These are phyloP conservation scores for Breynia disticha DNA, from an alignment of 441 rosid species.

Conservation along the genomic window DNA sequence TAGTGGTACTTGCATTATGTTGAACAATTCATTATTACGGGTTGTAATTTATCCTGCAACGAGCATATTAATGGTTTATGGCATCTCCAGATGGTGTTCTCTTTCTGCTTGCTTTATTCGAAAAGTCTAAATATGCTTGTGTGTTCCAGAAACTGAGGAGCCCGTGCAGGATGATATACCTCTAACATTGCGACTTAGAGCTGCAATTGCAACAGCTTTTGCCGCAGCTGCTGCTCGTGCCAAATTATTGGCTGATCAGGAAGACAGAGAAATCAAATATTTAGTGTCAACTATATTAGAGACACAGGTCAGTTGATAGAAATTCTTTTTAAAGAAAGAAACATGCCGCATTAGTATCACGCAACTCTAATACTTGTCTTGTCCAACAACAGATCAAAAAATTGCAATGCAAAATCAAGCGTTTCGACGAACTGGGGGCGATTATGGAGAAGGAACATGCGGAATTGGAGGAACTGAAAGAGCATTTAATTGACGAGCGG, in stretches of 20 bases:
- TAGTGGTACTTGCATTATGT: too few species aligned
- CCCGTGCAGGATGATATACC: conserved; percentile 37
- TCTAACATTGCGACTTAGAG: conserved; percentile 55
- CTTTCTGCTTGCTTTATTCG: too few species aligned
- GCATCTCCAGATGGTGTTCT: too few species aligned
- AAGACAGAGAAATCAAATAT: conserved; percentile 62
- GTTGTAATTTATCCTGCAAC: too few species aligned
- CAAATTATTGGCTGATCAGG: conserved; percentile 71
- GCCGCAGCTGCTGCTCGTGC: conserved; percentile 81
- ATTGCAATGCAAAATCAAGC: conserved; percentile 52
- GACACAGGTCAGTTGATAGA: conserved; percentile 47
- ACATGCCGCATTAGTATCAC: conserved; percentile 1
- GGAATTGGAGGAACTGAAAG: conserved; percentile 45
- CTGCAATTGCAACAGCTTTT: conserved; percentile 66
- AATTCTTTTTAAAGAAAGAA: not conserved
- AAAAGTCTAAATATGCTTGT: not conserved
- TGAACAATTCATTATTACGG: too few species aligned
- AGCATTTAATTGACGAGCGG: conserved; percentile 43
- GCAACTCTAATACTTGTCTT: not conserved
- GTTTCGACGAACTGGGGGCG: conserved; percentile 51
- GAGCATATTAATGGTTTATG: too few species aligned
- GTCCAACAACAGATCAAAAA: conserved; percentile 46
- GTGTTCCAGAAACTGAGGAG: conserved; percentile 32
- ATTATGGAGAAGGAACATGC: conserved; percentile 70
- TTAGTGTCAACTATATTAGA: conserved; percentile 52